phyloP scores from a whole-genome alignment of 2,329 filamentous ascomycete genomes.

The Dothistroma septosporum region DNA sequence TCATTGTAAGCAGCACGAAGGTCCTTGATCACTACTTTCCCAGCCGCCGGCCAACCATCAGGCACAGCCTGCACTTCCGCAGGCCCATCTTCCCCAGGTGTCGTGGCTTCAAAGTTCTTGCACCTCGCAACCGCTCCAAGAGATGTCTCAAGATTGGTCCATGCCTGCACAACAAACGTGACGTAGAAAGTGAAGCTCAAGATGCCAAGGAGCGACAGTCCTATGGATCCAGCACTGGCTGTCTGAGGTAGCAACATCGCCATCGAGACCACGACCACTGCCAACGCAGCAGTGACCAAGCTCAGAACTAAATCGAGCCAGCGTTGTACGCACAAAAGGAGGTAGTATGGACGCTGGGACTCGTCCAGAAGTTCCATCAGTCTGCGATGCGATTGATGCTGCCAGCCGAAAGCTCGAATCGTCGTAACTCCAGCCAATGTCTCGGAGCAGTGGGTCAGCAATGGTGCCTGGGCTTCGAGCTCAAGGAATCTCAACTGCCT shows the following conservation, averaged over 20 bases:
- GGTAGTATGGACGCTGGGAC: slow-evolving; percentile 45
- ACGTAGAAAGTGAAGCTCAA: slow-evolving; percentile 52
- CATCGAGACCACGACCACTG: slow-evolving; percentile 28
- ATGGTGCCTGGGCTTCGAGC: slow-evolving; percentile 48
- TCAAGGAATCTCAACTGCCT: slow-evolving; percentile 51
- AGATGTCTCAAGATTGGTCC: slow-evolving; percentile 56
- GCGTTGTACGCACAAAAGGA: slow-evolving; percentile 44
- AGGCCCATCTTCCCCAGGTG: slow-evolving; percentile 51
- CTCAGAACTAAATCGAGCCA: slow-evolving; percentile 44
- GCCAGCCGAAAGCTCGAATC: slow-evolving; percentile 52
- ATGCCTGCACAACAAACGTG: slow-evolving; percentile 49
- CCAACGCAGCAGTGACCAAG: slow-evolving; percentile 37
- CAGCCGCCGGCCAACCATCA: slow-evolving; percentile 71
- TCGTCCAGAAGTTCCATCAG: slow-evolving; percentile 38
- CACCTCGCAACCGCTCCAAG: slow-evolving; percentile 56
- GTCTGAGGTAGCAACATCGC: slow-evolving; percentile 38
- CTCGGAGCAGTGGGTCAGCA: slow-evolving; percentile 51
- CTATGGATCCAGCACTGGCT: slow-evolving; percentile 38
- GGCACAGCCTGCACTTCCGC: slow-evolving; percentile 59
- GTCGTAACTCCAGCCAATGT: slow-evolving; percentile 47
- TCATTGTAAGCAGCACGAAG: slow-evolving; percentile 40
- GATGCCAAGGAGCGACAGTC: slow-evolving; percentile 52
- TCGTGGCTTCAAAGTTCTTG: slow-evolving; percentile 49
- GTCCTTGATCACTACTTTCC: slow-evolving; percentile 67
- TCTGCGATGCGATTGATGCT: slow-evolving; percentile 37